Evolutionary conservation across 805 yeast species (phyloP), one percentile per base, ranked within the genome.

Genomic region (Jamesozyma piceae): DNA sequence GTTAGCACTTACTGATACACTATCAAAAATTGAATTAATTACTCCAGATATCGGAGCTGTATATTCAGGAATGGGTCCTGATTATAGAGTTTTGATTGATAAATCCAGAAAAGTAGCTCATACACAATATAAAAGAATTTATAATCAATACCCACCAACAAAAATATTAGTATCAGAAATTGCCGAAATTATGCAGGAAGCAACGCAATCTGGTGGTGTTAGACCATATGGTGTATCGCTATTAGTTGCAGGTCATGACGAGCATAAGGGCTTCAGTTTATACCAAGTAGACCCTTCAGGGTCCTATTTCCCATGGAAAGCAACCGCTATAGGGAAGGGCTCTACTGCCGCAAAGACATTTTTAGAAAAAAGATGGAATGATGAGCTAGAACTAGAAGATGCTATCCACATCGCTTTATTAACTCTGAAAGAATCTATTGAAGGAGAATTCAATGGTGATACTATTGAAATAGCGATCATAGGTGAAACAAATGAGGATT

Each of bases 241-340:
- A 44, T 71, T 92, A 43, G 88, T 92, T 17, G 99, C 97, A 9
- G 98, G 98, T 19, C 76, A 86, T 61, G 97, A 92, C 61, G 87
- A 82, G 30, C 72, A 72, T 45, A 78, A 74, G 53, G 72, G 76
- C 14, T 89, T 76, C 64, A 84, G 84, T 60, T 72, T 92, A 46
- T 92, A 92, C 64, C 99, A 92, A 67, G 95, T 92, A 38, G 99
- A 92, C 67, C 99, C 99, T 4, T 83, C 95, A 3, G 99, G 99
- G 9, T 80, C 96, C 33, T 92, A 82, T 64, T 92, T 86, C 74
- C 97, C 99, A 9, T 92, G 99, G 99, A 92, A 90, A 66, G 98
- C 98, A 31, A 90, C 98, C 3, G 97, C 98, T 20, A 92, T 92
- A 55, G 99, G 99, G 50, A 89, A 88, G 61, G 95, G 96, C 21